phyloP scores from a whole-genome alignment of 192 early-diverging fungal species.

The Hyaloraphidium curvatum region DNA sequence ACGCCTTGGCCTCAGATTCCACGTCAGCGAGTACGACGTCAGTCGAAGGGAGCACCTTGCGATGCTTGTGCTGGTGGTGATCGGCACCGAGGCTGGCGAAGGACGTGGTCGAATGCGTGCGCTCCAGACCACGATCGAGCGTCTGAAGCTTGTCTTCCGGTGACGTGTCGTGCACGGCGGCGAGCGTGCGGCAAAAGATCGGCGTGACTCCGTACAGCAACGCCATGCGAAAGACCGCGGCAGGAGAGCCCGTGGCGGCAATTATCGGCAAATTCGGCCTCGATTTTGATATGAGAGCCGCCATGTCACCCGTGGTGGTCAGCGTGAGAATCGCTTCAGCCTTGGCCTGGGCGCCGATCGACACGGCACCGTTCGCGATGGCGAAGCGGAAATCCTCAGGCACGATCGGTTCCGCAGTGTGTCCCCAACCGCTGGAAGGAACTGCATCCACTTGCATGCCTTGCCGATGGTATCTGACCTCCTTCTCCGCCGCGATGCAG shows the following conservation, averaged over 20 bases:
- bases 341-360: constrained; percentile 19
- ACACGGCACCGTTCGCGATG: constrained; percentile 31
- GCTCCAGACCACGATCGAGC: no score
- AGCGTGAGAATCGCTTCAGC: constrained; percentile 25
- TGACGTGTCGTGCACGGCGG: not conserved
- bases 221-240: constrained; percentile 6
- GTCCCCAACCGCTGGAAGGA: no score
- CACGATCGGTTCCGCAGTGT: constrained; percentile 9
- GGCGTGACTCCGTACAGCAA: not conserved
- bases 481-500: constrained; percentile 22
- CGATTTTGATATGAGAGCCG: constrained; percentile 14
- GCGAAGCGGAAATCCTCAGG: constrained; percentile 17
- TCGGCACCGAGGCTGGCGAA: no score
- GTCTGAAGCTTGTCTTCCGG: no score
- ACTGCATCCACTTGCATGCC: no score
- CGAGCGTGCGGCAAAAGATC: not conserved
- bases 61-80: no score
- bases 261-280: constrained; percentile 21
- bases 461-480: no score
- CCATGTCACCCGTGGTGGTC: constrained; percentile 5
- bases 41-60: no score
- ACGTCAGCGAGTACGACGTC: no score
- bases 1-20: no score
- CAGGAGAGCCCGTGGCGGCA: constrained; percentile 26
- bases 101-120: no score